Conservation (phyloP, 805 yeast genomes). For the Barnettozyma vustinii region DNA sequence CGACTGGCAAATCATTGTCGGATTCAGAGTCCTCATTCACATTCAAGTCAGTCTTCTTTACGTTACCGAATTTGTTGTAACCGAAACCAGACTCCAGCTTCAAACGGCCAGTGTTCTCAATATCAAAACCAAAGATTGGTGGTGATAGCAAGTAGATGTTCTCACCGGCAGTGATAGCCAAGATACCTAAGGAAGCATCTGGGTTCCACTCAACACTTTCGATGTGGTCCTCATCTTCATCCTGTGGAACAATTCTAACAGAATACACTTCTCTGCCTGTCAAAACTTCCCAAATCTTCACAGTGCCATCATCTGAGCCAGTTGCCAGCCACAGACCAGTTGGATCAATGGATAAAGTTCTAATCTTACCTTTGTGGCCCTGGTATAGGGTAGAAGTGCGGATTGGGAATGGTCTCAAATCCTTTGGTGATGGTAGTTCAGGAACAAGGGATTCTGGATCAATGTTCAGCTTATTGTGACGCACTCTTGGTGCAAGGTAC, state of each 20-base stretch:
- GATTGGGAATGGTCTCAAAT: conserved; percentile 94
- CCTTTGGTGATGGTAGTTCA: conserved; percentile 94
- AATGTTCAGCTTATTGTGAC: conserved; percentile 82
- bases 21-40: conserved; percentile 36
- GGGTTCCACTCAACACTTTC: conserved; percentile 92
- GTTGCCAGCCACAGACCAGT: conserved; percentile 94
- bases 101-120: conserved; percentile 75
- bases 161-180: conserved; percentile 84
- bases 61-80: conserved; percentile 58
- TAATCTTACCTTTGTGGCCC: conserved; percentile 81
- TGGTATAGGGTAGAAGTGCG: conserved; percentile 74
- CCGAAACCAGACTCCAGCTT: conserved; percentile 91
- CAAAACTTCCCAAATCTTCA: conserved; percentile 92
- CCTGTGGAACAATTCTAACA: conserved; percentile 36
- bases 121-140: conserved; percentile 83
- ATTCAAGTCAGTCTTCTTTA: conserved; percentile 36
- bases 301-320: conserved; percentile 94
- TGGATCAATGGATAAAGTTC: conserved; percentile 82
- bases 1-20: conserved; percentile 31
- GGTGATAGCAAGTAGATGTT: conserved; percentile 76
- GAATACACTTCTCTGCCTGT: conserved; percentile 92
- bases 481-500: conserved; percentile 93
- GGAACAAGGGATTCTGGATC: conserved; percentile 96
- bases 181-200: conserved; percentile 59
- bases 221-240: conserved; percentile 69